Percentiles rank a stretch among this genome's conserved stretches.
Evolutionary conservation across 768 basidiomycete genomes (phyloP).

Genomic region (Lactifluus echinatus): DNA sequence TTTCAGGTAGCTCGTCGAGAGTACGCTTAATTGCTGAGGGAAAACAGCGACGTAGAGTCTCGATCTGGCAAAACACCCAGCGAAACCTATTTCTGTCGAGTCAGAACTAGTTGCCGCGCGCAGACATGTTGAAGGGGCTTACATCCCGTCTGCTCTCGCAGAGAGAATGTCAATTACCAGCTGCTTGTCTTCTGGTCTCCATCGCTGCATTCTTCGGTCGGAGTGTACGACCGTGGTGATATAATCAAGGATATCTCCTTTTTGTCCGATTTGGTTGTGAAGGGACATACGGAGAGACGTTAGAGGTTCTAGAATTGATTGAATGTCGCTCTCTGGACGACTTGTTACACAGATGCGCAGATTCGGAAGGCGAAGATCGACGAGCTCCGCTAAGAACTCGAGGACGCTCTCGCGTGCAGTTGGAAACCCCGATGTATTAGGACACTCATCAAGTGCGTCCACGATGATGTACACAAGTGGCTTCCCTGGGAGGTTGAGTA

Average conservation of each 20-base stretch:
- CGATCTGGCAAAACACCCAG: neutral
- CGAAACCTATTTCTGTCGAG: neutral
- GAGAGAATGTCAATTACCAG: neutral
- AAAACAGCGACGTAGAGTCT: neutral
- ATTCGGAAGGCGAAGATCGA: accelerated
- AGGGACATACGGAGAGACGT: neutral
- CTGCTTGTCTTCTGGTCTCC: neutral
- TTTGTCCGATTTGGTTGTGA: neutral
- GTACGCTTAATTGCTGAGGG: neutral
- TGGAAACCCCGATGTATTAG: neutral
- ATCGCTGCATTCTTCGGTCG: neutral
- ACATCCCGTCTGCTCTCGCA: neutral
- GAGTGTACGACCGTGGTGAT: neutral
- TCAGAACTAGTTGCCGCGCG: neutral
- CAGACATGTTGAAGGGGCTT: neutral
- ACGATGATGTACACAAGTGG: neutral
- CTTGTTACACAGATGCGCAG: neutral
- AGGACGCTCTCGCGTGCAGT: no score
- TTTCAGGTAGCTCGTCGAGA: neutral
- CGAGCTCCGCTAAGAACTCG: neutral
- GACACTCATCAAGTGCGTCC: constrained; percentile 4
- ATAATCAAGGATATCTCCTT: neutral
- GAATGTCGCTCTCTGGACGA: neutral
- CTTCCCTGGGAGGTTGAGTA: neutral
- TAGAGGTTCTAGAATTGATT: neutral